Conservation (phyloP, 805 yeast species). For the Yamadazyma philogaea region DNA sequence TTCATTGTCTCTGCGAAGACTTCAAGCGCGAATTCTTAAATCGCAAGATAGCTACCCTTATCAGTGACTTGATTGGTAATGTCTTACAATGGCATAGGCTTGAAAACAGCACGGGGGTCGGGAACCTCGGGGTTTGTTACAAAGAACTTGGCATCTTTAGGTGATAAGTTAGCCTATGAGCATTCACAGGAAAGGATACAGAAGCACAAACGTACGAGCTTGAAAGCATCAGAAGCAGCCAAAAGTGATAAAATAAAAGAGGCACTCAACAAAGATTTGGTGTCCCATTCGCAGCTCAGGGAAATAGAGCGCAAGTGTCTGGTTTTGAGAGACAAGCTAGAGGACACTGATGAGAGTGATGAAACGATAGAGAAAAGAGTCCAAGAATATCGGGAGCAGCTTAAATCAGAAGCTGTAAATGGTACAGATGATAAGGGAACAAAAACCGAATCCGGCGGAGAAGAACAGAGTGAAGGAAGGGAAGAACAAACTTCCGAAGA, state of each 20-base stretch:
- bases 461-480: neutral
- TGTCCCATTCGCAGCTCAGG: conserved; percentile 31
- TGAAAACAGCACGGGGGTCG: conserved; percentile 48
- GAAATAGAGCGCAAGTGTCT: conserved; percentile 45
- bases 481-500: neutral
- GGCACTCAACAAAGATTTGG: conserved; percentile 20
- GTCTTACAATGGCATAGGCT: conserved; percentile 13
- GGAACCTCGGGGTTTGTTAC: conserved; percentile 64
- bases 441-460: neutral
- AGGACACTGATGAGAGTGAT: conserved; percentile 44
- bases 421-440: neutral
- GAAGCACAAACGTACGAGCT: conserved; percentile 4
- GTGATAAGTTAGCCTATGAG: conserved; percentile 20
- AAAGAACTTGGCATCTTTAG: conserved; percentile 32
- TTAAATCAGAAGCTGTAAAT: neutral
- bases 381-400: conserved; percentile 15
- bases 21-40: neutral
- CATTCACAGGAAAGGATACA: conserved; percentile 15
- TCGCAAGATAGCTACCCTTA: neutral
- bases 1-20: neutral
- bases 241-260: conserved; percentile 17
- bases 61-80: neutral
- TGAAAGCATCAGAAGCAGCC: neutral
- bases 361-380: conserved; percentile 24
- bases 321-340: conserved; percentile 50